Base-by-base conservation (phyloP, 257 asterid genomes). In the Ilex asprella region DNA sequence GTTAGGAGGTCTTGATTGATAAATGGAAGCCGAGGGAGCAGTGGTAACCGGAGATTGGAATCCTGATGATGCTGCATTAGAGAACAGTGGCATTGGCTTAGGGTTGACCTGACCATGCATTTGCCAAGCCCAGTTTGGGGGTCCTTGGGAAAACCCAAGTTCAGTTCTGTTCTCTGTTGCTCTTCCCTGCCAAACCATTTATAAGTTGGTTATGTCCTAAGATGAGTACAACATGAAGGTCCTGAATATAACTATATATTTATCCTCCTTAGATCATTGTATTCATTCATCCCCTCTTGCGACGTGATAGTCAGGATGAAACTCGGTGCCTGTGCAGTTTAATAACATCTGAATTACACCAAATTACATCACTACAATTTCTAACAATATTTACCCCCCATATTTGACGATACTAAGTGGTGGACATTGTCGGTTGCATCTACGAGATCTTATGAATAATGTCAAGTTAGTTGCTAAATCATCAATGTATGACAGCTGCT, bases 31-130 rank as follows among this genome's bases (percentile, higher is more conserved):
- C 9, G 62, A 29, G 39, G 55, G 41, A 41, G 65, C 64, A 56
- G 41, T 50, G 65, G 76, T 73, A 64, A 72, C 78, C 66, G 81
- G 75, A 62, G 81, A 64, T 73, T 86, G 67, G 96, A 87, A 87
- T 87, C 96, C 96, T 85, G 96, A 87, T 87, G 96, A 87, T 88
- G 96, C 96, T 85, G 96, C 94, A 76, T 73, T 16, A 2, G 70
- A 52, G 46, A 70, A 63, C 69, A 67, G 62, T 69, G 84, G 65
- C 58, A 67, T 43, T 65, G 84, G 82, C 59, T 67, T 72, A 5
- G 74, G 59, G 16, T 64, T 60, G 55, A 16, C 64, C 55, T 70
- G 75, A 55, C 60, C 72, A 44, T 78, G 81, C 78, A 75, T 73
- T 75, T 79, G 77, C 82, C 79, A 75, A 16, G 65, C 79, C 87